Evolutionary conservation across 129 eudicot species (phyloP).

Genomic region (Kitagawia praeruptora): DNA sequence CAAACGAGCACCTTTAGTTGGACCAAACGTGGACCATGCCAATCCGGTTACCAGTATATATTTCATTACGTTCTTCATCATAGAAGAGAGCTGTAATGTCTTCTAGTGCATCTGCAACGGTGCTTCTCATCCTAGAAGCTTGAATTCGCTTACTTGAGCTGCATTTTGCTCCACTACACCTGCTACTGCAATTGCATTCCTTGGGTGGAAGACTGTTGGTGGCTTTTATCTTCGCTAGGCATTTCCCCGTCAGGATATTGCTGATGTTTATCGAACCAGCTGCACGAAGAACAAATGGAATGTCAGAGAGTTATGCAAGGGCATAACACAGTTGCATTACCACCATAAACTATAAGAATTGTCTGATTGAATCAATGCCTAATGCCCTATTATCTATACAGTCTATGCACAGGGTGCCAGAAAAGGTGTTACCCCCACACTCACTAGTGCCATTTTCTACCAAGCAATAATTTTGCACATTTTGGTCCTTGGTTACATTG

Average conservation of each 20-base stretch:
- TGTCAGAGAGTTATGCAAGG: neutral
- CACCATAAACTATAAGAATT: neutral
- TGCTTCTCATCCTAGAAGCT: slow-evolving; percentile 50
- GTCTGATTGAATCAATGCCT: neutral
- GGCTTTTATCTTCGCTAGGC: slow-evolving; percentile 85
- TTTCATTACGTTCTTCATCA: slow-evolving; percentile 92
- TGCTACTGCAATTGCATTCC: slow-evolving; percentile 46
- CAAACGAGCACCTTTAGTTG: slow-evolving; percentile 84
- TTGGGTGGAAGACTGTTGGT: slow-evolving; percentile 30
- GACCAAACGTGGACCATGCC: slow-evolving; percentile 98
- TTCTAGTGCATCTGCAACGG: slow-evolving; percentile 74
- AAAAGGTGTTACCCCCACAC: neutral
- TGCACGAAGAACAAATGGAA: slow-evolving; percentile 9
- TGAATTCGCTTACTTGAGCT: slow-evolving; percentile 36
- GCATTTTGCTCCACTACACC: slow-evolving; percentile 39
- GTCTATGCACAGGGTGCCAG: neutral
- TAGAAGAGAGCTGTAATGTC: slow-evolving; percentile 96
- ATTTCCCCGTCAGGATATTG: slow-evolving; percentile 88
- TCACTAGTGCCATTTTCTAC: neutral
- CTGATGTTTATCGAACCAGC: slow-evolving; percentile 93
- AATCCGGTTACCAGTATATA: slow-evolving; percentile 81
- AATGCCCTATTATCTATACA: neutral
- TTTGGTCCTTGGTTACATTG: neutral
- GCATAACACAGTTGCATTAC: neutral
- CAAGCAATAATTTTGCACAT: neutral